Conservation (phyloP, 192 early-diverging fungal species). For the Diversispora epigaea region DNA sequence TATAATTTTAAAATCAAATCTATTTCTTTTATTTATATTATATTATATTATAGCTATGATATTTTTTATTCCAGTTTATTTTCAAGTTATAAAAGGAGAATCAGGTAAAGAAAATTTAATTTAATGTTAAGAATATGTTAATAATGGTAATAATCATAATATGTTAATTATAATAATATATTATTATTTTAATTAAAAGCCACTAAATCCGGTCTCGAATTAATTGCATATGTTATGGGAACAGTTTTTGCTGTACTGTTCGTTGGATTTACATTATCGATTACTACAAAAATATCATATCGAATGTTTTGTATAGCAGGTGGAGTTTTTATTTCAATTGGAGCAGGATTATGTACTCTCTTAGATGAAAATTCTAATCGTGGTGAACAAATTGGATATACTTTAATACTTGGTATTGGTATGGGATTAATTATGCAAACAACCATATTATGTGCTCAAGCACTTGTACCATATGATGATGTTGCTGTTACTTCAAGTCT, state of each 20-base stretch:
- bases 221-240: slow-evolving; percentile 72
- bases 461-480: slow-evolving; percentile 57
- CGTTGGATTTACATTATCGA: slow-evolving; percentile 58
- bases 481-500: slow-evolving; percentile 75
- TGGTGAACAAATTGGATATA: slow-evolving; percentile 56
- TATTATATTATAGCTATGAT: slow-evolving; percentile 29
- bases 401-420: slow-evolving; percentile 74
- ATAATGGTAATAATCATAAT: neutral
- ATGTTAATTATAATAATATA: neutral
- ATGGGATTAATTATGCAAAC: slow-evolving; percentile 74
- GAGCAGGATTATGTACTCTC: slow-evolving; percentile 63
- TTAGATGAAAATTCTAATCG: slow-evolving; percentile 52
- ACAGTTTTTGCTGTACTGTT: slow-evolving; percentile 66
- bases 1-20: slow-evolving; percentile 65
- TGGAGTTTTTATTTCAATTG: slow-evolving; percentile 58
- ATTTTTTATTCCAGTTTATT: slow-evolving; percentile 81
- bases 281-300: slow-evolving; percentile 57
- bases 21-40: slow-evolving; percentile 54
- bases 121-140: neutral
- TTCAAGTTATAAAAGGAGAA: slow-evolving; percentile 77
- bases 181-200: slow-evolving; percentile 38
- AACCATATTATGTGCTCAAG: slow-evolving; percentile 72
- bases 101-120: slow-evolving; percentile 12
- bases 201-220: slow-evolving; percentile 69
- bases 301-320: slow-evolving; percentile 64